phyloP scores from a whole-genome alignment of 306 rosid species.

The Sicyos edulis region DNA sequence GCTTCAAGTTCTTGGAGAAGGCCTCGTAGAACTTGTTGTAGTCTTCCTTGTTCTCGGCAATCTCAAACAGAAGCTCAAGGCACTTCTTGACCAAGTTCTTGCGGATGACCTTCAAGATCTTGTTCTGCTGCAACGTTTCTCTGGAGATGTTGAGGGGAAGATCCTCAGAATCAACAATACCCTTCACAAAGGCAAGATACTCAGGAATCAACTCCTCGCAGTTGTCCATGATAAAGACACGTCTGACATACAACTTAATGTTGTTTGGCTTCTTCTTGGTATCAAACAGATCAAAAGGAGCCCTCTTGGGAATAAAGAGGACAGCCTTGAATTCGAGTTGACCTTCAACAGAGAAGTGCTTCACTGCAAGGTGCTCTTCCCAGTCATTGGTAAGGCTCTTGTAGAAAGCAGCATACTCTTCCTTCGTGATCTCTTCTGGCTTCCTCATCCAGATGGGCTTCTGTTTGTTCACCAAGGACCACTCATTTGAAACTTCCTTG shows the following conservation, averaged over 20 bases:
- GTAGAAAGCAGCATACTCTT: constrained; percentile 86
- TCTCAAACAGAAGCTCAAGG: constrained; percentile 73
- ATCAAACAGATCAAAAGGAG: constrained; percentile 89
- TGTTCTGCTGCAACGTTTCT: constrained; percentile 87
- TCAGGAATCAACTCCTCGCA: constrained; percentile 95
- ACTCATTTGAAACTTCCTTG: constrained; percentile 81
- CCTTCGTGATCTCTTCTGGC: constrained; percentile 81
- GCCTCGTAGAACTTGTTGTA: constrained; percentile 84
- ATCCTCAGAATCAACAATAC: constrained; percentile 94
- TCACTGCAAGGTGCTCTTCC: constrained; percentile 88
- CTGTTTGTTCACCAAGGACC: constrained; percentile 92
- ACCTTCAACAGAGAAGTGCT: constrained; percentile 97
- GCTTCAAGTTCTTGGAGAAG: constrained; percentile 81
- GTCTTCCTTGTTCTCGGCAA: constrained; percentile 95
- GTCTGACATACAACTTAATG: constrained; percentile 76
- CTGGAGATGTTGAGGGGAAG: constrained; percentile 88
- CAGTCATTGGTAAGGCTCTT: constrained; percentile 92
- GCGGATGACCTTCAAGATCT: constrained; percentile 80
- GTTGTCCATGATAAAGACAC: constrained; percentile 97
- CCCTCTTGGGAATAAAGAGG: constrained; percentile 88
- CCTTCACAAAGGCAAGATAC: constrained; percentile 75
- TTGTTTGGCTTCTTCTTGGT: constrained; percentile 92
- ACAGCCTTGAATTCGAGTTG: constrained; percentile 91
- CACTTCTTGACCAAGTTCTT: constrained; percentile 91
- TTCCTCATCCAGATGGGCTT: constrained; percentile 99